Evolutionary conservation across 2,329 filamentous ascomycete species (phyloP), one percentile per base, ranked within the genome.

Genomic region (Diaporthe vaccinii): DNA sequence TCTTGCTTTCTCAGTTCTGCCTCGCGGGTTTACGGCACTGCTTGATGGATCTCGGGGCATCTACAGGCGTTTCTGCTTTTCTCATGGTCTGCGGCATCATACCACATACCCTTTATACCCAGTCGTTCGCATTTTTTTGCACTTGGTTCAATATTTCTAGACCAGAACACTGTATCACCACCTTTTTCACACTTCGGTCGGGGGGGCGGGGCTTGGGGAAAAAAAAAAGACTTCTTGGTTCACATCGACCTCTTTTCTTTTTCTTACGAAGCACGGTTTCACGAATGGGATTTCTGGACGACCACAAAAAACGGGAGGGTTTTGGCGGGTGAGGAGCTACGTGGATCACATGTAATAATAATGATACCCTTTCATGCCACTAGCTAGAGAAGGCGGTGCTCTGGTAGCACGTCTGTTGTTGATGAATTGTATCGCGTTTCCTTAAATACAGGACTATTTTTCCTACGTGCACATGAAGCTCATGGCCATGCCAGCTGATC

Each of bases 1-100:
- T 69, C 31, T 22, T 69, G 65, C 65, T 69, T 69, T 55, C 65
- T 69, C 20, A 41, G 34, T 69, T 69, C 49, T 69, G 65, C 71
- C 59, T 65, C 36, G 71, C 71, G 46, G 71, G 71, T 73, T 65
- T 34, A 73, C 58, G 71, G 71, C 46, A 73, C 71, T 73, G 71
- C 71, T 73, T 73, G 71, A 61, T 73, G 58, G 71, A 46, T 73
- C 68, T 71, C 58, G 71, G 71, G 46, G 71, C 71, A 73, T 73
- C 71, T 73, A 73, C 71, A 55, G 71, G 71, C 58, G 71, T 73
- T 73, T 65, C 58, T 55, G 36, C 51, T 73, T 73, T 53, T 65
- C 61, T 55, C 36, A 36, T 53, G 71, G 71, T 65, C 71, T 73
- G 71, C 49, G 71, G 71, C 71, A 73, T 65, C 36, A 73, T 73